Evolutionary conservation across 2,329 filamentous ascomycete genomes (phyloP).

Genomic region (Lachnellula suecica): DNA sequence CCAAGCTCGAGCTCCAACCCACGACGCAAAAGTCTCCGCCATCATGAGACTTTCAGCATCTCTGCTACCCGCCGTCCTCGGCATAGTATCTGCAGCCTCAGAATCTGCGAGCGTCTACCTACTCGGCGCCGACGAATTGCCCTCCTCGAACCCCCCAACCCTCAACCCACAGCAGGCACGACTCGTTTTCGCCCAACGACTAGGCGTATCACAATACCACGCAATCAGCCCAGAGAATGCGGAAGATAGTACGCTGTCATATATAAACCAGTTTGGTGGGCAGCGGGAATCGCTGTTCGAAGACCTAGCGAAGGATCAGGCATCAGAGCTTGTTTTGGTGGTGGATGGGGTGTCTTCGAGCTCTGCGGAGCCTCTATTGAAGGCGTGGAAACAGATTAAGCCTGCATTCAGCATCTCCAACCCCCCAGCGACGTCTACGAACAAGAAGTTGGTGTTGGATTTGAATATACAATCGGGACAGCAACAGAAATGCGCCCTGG

Average conservation of each 20-base stretch:
- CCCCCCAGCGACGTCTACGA: conserved; percentile 37
- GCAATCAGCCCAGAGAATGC: conserved; percentile 44
- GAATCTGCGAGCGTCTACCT: conserved; percentile 53
- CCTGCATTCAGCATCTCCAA: conserved; percentile 51
- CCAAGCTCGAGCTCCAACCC: conserved; percentile 20
- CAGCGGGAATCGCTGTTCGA: conserved; percentile 50
- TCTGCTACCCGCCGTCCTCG: conserved; percentile 38
- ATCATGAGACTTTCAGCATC: conserved; percentile 41
- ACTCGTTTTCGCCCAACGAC: conserved; percentile 58
- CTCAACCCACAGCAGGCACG: conserved; percentile 45
- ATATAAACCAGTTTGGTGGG: conserved; percentile 62
- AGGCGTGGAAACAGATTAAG: conserved; percentile 38
- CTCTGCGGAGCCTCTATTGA: conserved; percentile 42
- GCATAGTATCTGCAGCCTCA: conserved; percentile 35
- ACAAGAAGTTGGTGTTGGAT: conserved; percentile 32
- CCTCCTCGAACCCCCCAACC: conserved; percentile 48
- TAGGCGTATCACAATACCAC: conserved; percentile 44
- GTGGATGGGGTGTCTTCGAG: conserved; percentile 56
- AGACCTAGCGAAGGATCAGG: conserved; percentile 24
- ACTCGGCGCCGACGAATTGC: conserved; percentile 33
- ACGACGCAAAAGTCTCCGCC: conserved; percentile 12
- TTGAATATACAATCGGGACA: conserved; percentile 26
- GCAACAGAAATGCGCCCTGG: conserved; percentile 21
- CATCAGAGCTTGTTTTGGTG: conserved; percentile 56
- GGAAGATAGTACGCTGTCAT: conserved; percentile 42